These are phyloP conservation scores for Lasiodiplodia gonubiensis DNA, from an alignment of 2,329 filamentous ascomycete species.

Conservation along the genomic window DNA sequence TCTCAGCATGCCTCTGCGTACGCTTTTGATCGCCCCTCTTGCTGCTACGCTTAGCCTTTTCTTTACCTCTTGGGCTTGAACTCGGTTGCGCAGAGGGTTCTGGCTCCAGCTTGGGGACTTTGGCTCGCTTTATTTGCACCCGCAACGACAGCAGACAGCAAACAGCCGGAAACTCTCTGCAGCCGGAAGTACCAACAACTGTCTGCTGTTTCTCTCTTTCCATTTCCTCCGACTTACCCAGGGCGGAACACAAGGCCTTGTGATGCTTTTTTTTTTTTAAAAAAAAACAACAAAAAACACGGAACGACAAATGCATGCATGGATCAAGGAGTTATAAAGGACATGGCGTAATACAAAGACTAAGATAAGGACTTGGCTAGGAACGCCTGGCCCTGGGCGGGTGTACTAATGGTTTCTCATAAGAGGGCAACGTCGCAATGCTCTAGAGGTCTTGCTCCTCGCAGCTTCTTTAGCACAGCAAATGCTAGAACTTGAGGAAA, in stretches of 20 bases:
- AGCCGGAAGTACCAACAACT: background rate
- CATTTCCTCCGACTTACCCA: background rate
- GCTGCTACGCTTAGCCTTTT: background rate
- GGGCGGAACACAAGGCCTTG: background rate
- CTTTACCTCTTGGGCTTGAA: background rate
- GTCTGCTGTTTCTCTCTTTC: background rate
- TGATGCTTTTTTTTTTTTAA: too few species aligned
- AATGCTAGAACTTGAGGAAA: background rate
- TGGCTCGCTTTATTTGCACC: background rate
- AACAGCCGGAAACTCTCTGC: background rate
- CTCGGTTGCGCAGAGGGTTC: background rate
- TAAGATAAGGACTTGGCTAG: background rate
- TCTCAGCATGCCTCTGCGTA: background rate
- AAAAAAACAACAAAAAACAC: background rate
- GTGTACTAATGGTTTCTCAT: background rate
- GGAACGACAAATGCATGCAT: constrained; percentile 9
- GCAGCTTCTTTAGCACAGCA: background rate
- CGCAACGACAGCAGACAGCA: background rate
- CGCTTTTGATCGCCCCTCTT: background rate
- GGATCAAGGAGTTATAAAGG: constrained; percentile 1
- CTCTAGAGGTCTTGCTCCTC: background rate
- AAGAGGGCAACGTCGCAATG: background rate
- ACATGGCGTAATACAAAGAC: background rate
- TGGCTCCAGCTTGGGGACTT: background rate
- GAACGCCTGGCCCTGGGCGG: background rate